Evolutionary conservation across 176 grass and related monocot genomes (phyloP).

Genomic region (Zoysia pacifica): DNA sequence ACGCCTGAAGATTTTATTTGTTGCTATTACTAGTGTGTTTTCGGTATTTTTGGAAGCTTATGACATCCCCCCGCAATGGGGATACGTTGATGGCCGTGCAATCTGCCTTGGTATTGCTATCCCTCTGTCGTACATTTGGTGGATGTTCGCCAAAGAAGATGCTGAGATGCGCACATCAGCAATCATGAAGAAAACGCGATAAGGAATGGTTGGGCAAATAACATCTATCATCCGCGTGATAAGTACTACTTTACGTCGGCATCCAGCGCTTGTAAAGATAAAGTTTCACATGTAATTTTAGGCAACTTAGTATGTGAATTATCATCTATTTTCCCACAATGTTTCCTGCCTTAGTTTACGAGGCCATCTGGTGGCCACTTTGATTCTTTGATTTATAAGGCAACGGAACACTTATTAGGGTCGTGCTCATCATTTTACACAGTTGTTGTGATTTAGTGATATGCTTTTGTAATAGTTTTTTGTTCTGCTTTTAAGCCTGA

Average conservation of each 20-base stretch:
- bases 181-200: constrained; percentile 73
- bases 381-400: constrained; percentile 41
- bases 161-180: constrained; percentile 63
- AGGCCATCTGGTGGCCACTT: constrained; percentile 29
- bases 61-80: constrained; percentile 73
- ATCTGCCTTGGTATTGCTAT: constrained; percentile 51
- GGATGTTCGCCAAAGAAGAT: constrained; percentile 89
- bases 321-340: constrained; percentile 23
- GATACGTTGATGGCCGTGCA: constrained; percentile 76
- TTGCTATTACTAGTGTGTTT: constrained; percentile 47
- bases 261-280: constrained; percentile 53
- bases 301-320: constrained; percentile 48
- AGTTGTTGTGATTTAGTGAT: not conserved
- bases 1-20: constrained; percentile 56
- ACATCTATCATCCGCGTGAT: constrained; percentile 5
- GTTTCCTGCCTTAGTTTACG: constrained; percentile 33
- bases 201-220: constrained; percentile 20
- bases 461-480: not conserved
- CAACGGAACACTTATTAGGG: constrained; percentile 26
- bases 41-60: constrained; percentile 59
- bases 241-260: constrained; percentile 25
- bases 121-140: constrained; percentile 79
- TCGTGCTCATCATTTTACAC: constrained; percentile 3
- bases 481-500: not conserved
- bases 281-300: constrained; percentile 40